Percentiles rank a stretch among this genome's conserved stretches.
Conservation (phyloP, 1,139 yeast species). For the Blastobotrys persicus region DNA sequence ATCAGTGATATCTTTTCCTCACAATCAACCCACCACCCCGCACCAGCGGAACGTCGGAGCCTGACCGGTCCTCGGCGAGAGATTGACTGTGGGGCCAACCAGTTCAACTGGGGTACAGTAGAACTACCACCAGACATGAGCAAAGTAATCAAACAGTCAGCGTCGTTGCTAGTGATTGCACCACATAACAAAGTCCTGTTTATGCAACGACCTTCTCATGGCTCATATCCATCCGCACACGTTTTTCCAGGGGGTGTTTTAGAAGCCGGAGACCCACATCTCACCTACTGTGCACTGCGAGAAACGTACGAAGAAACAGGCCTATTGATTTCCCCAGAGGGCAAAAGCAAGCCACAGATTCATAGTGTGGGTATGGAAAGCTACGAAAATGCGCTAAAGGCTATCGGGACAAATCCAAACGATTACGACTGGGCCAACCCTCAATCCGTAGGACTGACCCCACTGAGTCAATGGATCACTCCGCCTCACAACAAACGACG, state of each 20-base stretch:
- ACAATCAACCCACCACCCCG: too few species aligned
- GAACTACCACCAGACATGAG: too few species aligned
- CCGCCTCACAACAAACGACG: slow-evolving; percentile 29
- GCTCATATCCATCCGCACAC: slow-evolving; percentile 33
- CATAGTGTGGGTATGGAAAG: slow-evolving; percentile 18
- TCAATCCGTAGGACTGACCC: slow-evolving; percentile 1
- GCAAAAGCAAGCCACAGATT: slow-evolving; percentile 16
- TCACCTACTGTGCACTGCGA: slow-evolving; percentile 34
- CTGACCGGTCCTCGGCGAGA: not conserved
- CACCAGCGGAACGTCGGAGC: too few species aligned
- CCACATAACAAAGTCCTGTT: slow-evolving; percentile 31
- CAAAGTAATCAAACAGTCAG: slow-evolving; percentile 24
- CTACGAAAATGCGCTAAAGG: slow-evolving; percentile 21
- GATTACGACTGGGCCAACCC: slow-evolving; percentile 20
- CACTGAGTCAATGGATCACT: slow-evolving; percentile 34
- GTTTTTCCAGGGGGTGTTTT: slow-evolving; percentile 38
- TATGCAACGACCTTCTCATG: slow-evolving; percentile 33
- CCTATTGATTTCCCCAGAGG: slow-evolving; percentile 27
- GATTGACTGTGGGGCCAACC: not conserved
- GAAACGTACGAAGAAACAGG: slow-evolving; percentile 40
- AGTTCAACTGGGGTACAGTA: too few species aligned
- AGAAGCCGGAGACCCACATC: slow-evolving; percentile 30
- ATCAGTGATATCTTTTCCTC: too few species aligned
- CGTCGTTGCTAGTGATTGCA: slow-evolving; percentile 34
- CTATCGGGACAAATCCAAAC: slow-evolving; percentile 14